Evolutionary conservation across 1,284 basidiomycete species (phyloP).

Genomic region (Takashimella tepidaria): DNA sequence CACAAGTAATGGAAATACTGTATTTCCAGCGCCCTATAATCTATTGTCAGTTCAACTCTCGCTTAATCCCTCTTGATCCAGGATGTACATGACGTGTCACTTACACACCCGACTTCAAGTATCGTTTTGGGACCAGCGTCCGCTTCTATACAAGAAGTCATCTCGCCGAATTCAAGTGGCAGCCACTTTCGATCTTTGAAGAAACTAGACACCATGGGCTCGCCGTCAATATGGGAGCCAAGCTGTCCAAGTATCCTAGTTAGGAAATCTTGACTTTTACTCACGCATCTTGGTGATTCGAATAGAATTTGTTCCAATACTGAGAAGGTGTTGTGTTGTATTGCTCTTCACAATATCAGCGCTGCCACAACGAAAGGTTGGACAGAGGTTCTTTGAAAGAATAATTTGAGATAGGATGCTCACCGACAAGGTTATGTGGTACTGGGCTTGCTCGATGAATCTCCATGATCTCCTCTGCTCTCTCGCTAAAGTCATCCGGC

Average conservation of each 20-base stretch:
- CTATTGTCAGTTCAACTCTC: constrained; percentile 14
- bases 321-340: constrained; percentile 39
- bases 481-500: constrained; percentile 67
- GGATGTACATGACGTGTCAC: too few relatives aligned
- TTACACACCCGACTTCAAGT: constrained; percentile 81
- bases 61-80: too few relatives aligned
- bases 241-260: too few relatives aligned
- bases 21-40: constrained; percentile 77
- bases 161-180: constrained; percentile 85
- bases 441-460: constrained; percentile 67
- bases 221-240: background rate
- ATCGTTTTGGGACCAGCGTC: constrained; percentile 70
- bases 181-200: constrained; percentile 92
- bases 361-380: constrained; percentile 57
- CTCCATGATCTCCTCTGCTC: constrained; percentile 62
- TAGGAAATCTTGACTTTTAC: too few relatives aligned
- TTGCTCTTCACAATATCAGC: constrained; percentile 57
- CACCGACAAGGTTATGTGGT: constrained; percentile 56
- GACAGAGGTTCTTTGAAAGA: too few relatives aligned
- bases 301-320: constrained; percentile 85
- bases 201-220: constrained; percentile 58
- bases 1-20: constrained; percentile 80
- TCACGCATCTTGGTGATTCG: constrained; percentile 58
- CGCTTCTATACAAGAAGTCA: constrained; percentile 62
- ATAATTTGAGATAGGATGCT: too few relatives aligned